A percentile compares a stretch with the other conserved stretches of the same genome.
phyloP scores from a whole-genome alignment of 108 stramenopile species.

The Ochromonas danica region DNA sequence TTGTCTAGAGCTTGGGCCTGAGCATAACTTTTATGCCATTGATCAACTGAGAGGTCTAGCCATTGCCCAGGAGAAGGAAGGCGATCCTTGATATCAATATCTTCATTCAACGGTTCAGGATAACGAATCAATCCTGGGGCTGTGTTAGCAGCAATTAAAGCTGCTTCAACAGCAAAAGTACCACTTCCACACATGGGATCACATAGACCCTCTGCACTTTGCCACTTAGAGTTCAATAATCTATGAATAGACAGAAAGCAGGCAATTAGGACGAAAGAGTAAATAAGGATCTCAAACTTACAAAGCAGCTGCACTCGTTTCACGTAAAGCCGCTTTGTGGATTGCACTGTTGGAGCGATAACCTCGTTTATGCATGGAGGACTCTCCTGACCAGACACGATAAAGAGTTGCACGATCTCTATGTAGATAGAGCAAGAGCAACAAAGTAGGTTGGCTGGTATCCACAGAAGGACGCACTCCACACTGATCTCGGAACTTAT shows the following conservation, averaged over 20 bases:
- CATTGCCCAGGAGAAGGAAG: no score
- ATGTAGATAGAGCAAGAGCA: constrained; percentile 5
- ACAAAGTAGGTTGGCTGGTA: not conserved
- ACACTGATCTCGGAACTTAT: not conserved
- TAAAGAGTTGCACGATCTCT: not conserved
- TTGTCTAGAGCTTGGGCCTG: no score
- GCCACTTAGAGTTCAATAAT: not conserved
- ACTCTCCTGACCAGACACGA: not conserved
- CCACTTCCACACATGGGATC: constrained; percentile 40
- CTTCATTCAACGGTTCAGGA: no score
- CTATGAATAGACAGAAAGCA: not conserved
- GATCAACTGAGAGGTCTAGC: no score
- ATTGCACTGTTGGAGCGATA: not conserved
- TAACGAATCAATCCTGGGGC: constrained; percentile 28
- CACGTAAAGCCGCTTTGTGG: constrained; percentile 25
- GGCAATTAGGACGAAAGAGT: no score
- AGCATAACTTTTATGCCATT: no score
- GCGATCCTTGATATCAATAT: no score
- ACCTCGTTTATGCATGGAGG: constrained; percentile 31
- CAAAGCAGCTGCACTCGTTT: constrained; percentile 12
- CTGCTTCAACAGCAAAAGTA: constrained; percentile 32
- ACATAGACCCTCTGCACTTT: not conserved
- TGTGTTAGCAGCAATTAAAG: constrained; percentile 10
- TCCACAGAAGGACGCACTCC: constrained; percentile 8
- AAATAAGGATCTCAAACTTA: no score